phyloP scores from a whole-genome alignment of 1,284 basidiomycete genomes.

The Puccinia hordei region DNA sequence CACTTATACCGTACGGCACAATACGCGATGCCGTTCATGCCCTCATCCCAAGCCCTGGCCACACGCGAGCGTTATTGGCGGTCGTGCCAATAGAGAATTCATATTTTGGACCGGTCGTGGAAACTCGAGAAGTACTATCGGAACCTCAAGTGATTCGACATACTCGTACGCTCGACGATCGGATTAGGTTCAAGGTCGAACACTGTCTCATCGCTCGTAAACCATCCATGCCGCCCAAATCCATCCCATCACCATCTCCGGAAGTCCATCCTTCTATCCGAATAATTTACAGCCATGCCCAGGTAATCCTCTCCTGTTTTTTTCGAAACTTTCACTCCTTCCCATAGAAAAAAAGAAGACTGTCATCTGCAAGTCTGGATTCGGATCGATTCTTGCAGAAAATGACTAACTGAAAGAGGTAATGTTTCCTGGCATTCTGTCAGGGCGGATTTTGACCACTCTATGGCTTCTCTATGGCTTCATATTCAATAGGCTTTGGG shows the following conservation, averaged over 20 bases:
- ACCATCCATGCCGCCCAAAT: background rate
- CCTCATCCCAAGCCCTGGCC: no score
- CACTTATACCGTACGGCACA: no score
- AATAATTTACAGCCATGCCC: conserved; percentile 11
- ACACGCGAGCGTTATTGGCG: background rate
- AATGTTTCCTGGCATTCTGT: background rate
- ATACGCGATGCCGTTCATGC: no score
- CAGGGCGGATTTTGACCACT: background rate
- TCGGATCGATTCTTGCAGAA: background rate
- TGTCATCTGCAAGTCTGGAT: background rate
- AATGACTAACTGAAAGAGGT: background rate
- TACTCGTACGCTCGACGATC: conserved; percentile 21
- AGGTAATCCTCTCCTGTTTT: conserved; percentile 13
- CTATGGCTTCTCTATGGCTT: background rate
- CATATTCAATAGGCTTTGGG: conserved; percentile 12
- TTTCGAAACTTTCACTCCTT: background rate
- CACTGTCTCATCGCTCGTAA: conserved; percentile 32
- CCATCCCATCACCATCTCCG: background rate
- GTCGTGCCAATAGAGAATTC: conserved; percentile 41
- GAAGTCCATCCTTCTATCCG: background rate
- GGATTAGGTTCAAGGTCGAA: conserved; percentile 18
- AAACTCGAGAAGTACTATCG: conserved; percentile 26
- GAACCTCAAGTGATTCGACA: conserved; percentile 17
- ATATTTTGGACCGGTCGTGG: conserved; percentile 29
- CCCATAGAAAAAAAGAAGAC: background rate